phyloP scores from a whole-genome alignment of 345 rosid species.

The Garcia nutans region DNA sequence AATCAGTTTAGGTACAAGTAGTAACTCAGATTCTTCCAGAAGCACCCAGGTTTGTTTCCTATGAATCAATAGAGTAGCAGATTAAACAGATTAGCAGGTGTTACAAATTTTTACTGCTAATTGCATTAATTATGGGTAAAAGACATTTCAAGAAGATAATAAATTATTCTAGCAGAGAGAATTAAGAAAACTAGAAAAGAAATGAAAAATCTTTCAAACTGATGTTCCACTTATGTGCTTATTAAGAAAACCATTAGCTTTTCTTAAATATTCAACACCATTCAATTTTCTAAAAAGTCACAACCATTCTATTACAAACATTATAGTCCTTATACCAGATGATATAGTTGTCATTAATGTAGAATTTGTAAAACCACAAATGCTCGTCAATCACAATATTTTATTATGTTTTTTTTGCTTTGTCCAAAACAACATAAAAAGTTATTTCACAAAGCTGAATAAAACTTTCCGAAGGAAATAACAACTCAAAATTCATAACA shows the following conservation, averaged over 20 bases:
- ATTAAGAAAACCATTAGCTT: not conserved
- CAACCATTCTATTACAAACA: not conserved
- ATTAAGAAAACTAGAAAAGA: not conserved
- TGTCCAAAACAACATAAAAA: not conserved
- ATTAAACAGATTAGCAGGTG: not conserved
- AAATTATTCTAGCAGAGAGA: not conserved
- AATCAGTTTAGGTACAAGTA: not conserved
- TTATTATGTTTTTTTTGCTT: not conserved
- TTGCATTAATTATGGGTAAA: not conserved
- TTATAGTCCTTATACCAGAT: not conserved
- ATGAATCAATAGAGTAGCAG: not conserved
- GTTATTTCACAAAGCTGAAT: not conserved
- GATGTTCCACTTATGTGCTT: not conserved
- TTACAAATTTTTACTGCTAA: not conserved
- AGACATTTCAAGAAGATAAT: not conserved
- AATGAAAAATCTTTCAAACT: not conserved
- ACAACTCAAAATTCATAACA: constrained; percentile 4
- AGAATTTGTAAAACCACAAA: not conserved
- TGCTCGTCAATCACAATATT: not conserved
- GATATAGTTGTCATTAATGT: not conserved
- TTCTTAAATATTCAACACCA: not conserved
- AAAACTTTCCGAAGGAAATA: not conserved
- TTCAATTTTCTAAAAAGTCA: not conserved
- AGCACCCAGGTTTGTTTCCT: not conserved
- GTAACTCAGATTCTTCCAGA: not conserved